Evolutionary conservation across 148 eudicot genomes (phyloP).

Genomic region (Persicaria tinctoria): DNA sequence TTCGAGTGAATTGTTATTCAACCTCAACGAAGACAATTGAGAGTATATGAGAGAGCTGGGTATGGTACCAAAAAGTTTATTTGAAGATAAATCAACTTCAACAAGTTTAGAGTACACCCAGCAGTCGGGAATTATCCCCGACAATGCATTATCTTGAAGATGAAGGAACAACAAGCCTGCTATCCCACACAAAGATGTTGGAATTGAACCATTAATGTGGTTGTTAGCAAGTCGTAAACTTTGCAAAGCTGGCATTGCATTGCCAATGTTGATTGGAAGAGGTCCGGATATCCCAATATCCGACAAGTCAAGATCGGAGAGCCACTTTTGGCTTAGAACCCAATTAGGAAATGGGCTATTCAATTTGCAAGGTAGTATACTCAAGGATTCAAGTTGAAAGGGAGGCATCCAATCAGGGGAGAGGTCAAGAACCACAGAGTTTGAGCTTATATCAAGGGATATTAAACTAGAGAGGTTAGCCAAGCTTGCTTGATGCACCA

Average conservation of each 20-base stretch:
- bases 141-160: constrained; percentile 11
- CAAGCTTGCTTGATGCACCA: constrained; percentile 11
- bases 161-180: background rate
- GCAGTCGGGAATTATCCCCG: constrained; percentile 28
- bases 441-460: background rate
- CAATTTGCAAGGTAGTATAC: constrained; percentile 2
- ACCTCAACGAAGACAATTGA: background rate
- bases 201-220: background rate
- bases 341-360: constrained; percentile 17
- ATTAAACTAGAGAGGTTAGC: constrained; percentile 16
- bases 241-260: background rate
- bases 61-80: constrained; percentile 17
- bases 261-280: background rate
- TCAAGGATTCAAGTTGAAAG: constrained; percentile 10
- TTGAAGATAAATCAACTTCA: constrained; percentile 20
- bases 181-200: background rate
- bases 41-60: constrained; percentile 18
- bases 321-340: constrained; percentile 15
- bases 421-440: constrained; percentile 7
- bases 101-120: background rate
- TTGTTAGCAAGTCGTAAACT: constrained; percentile 8
- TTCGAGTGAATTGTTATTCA: constrained; percentile 25
- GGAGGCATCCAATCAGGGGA: constrained; percentile 22
- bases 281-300: constrained; percentile 10
- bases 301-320: background rate